Evolutionary conservation across 257 asterid species (phyloP).

Genomic region (Primulina eburnea): DNA sequence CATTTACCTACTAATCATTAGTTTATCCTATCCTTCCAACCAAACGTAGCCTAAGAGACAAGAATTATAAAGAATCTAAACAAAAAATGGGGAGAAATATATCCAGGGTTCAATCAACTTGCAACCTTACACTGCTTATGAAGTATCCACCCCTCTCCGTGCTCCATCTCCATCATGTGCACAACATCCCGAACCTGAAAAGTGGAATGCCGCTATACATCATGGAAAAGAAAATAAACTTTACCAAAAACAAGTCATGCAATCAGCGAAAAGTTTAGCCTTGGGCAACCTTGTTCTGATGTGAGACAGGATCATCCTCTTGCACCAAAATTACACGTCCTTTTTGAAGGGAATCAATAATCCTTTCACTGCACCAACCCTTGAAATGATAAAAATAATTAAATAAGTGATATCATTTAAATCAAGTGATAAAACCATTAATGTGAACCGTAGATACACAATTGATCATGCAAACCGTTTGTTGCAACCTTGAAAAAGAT

Average conservation of each 20-base stretch:
- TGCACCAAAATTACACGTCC: constrained; percentile 68
- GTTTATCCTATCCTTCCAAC: no score
- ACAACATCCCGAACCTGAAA: constrained; percentile 66
- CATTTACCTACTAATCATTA: no score
- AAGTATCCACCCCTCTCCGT: constrained; percentile 85
- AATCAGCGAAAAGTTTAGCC: constrained; percentile 10
- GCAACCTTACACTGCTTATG: constrained; percentile 56
- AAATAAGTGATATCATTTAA: no score
- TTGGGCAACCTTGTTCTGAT: constrained; percentile 56
- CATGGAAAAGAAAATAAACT: background rate
- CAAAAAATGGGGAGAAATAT: background rate
- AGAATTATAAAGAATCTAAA: background rate
- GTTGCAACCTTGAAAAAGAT: constrained; percentile 60
- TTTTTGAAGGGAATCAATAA: constrained; percentile 35
- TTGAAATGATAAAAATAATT: constrained; percentile 15
- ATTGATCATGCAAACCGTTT: background rate
- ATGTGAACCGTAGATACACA: background rate
- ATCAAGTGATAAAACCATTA: constrained; percentile 2
- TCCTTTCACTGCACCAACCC: constrained; percentile 78
- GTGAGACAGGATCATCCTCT: constrained; percentile 59
- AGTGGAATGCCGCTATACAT: background rate
- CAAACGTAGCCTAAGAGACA: background rate
- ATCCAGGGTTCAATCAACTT: background rate
- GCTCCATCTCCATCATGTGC: constrained; percentile 74
- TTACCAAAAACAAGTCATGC: constrained; percentile 1